Base-by-base conservation (phyloP, 768 basidiomycete species). In the Boletus speciosus region DNA sequence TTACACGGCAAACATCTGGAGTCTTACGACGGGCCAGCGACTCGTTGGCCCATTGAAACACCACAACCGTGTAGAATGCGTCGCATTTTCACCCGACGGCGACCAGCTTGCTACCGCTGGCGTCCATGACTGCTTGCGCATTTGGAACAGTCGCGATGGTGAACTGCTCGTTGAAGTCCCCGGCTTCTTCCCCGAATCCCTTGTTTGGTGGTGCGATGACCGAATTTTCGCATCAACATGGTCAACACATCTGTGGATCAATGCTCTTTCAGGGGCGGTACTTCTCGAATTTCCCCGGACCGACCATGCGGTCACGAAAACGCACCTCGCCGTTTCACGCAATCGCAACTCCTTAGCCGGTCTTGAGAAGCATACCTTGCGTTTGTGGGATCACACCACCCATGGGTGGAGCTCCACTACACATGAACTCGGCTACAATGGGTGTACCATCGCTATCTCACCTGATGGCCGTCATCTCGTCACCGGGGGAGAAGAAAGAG, bases 151-250 rank as follows among this genome's bases (percentile, higher is more conserved):
- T 21, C 57, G 53, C 4, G 21, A 44, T 3, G 61, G 61, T 5
- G 16, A 49, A 3, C 5, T 45, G 5, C 16, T 62, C n/a, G 10
- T 40, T 23, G 39, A 58, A 1, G 16, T 54, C 10, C 23, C 52
- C 1, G 52, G 6, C 1, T 51, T 51, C 43, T 58, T 40, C 29
- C 60, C 52, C 4, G 60, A 61, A 19, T 57, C 60, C 2, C 35
- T 61, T 25, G 43, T 61, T 32, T 61, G 60, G 60, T 62, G 51
- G 55, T 36, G 7, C 31, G 60, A 58, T 25, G 52, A 61, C 12
- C 55, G 51, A 32, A 61, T 61, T 19, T 58, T 58, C 8, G 52
- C 49, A 9, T 54, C 60, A 19, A 35, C 55, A 6, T 5, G 14
- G 42, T 53, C 42, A 12, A 35, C 51, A 2, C 60, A 62, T 23